Percentiles rank a stretch among this genome's conserved stretches.
Evolutionary conservation across 306 rosid genomes (phyloP).

Genomic region (Datisca glomerata): DNA sequence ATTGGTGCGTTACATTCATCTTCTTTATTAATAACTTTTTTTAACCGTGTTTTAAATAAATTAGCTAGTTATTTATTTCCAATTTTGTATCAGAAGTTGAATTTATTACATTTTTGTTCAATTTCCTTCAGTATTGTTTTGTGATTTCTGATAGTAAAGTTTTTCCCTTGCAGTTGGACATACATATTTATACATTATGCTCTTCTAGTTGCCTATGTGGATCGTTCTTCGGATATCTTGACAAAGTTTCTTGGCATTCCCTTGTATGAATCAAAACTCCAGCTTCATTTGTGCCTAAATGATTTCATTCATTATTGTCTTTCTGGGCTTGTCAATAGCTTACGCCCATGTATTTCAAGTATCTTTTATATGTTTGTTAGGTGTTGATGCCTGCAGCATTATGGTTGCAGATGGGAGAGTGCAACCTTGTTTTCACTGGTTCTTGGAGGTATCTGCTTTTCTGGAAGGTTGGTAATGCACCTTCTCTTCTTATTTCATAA

Average conservation of each 20-base stretch:
- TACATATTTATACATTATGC: constrained; percentile 76
- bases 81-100: too few species aligned
- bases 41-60: too few species aligned
- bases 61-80: too few species aligned
- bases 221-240: constrained; percentile 72
- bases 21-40: too few species aligned
- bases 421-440: constrained; percentile 60
- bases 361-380: constrained; percentile 17
- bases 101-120: not conserved
- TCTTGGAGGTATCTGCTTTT: constrained; percentile 63
- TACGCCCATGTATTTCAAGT: constrained; percentile 8
- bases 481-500: not conserved
- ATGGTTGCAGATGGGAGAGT: constrained; percentile 77
- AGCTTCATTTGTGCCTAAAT: constrained; percentile 3
- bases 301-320: constrained; percentile 1
- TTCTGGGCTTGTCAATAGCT: constrained; percentile 5
- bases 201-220: constrained; percentile 63
- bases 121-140: constrained; percentile 5
- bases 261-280: constrained; percentile 24
- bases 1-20: constrained; percentile 1
- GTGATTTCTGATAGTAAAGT: too few species aligned
- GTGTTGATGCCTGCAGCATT: constrained; percentile 34
- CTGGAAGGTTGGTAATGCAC: constrained; percentile 48
- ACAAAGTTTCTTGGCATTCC: constrained; percentile 59
- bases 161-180: constrained; percentile 67